A percentile compares a stretch with the other conserved stretches of the same genome.
phyloP scores from a whole-genome alignment of 2,329 filamentous ascomycete species.

The Rhinocladiella mackenziei region DNA sequence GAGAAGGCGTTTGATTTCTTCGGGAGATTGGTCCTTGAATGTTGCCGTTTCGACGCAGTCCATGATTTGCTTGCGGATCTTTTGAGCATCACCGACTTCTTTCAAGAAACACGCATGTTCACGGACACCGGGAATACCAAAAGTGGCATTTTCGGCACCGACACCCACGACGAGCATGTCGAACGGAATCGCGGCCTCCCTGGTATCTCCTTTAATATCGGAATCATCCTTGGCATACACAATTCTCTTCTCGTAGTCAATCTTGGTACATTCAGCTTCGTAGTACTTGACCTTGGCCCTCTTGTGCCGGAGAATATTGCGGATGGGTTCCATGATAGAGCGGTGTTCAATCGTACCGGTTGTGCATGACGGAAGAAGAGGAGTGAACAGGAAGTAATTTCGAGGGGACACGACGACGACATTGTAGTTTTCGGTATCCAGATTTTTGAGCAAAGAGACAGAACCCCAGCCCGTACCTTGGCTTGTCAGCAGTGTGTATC shows the following conservation, averaged over 20 bases:
- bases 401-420: constrained; percentile 95
- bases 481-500: constrained; percentile 13
- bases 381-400: constrained; percentile 99
- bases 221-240: constrained; percentile 89
- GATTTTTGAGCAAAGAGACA: constrained; percentile 94
- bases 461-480: constrained; percentile 93
- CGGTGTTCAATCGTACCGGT: constrained; percentile 97
- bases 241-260: constrained; percentile 86
- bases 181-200: constrained; percentile 85
- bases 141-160: constrained; percentile 96
- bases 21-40: constrained; percentile 88
- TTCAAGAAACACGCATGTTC: constrained; percentile 98
- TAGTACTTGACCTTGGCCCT: constrained; percentile 91
- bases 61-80: constrained; percentile 98
- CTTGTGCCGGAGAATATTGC: constrained; percentile 93
- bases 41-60: constrained; percentile 98
- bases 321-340: constrained; percentile 98
- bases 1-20: constrained; percentile 87
- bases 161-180: constrained; percentile 98
- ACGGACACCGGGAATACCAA: constrained; percentile 90
- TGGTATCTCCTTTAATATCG: constrained; percentile 78
- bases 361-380: constrained; percentile 92
- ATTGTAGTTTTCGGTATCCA: constrained; percentile 99
- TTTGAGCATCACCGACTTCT: constrained; percentile 93
- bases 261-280: constrained; percentile 91